Base-by-base conservation (phyloP, 2,329 filamentous ascomycete species). In the Phialophora macrospora region DNA sequence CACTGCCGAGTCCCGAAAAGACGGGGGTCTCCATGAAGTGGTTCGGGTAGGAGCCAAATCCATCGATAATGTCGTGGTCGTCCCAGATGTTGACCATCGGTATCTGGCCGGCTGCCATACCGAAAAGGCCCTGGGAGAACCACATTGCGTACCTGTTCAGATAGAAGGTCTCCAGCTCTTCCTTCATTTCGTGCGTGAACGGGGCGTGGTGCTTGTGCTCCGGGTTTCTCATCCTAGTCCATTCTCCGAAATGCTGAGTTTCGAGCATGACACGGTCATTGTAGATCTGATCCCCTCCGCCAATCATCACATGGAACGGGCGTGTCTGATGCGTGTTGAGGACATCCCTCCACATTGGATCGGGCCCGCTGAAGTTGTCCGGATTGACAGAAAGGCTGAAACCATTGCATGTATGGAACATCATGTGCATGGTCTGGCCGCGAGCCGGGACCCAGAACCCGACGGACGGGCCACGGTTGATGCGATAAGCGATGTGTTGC, bases 81-180 rank as follows among this genome's bases (percentile, higher is more conserved):
- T 98, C 94, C 83, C 91, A 97, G 77, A 99, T 93, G 76, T 99
- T 99, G 73, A 99, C 87, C 93, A 97, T 98, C 8, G 95, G 93
- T 54, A 99, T 98, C 76, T 98, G 94, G 1, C 91, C 90, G 72
- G 90, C 93, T 4, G 94, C 95, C 75, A 99, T 86, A n/a, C 90
- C 88, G 74, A 97, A 99, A 4, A 98, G 81, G 0, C 96, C 95
- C 73, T 96, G 93, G 0, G 93, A 97, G 78, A 98, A 99, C 93
- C 95, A 99, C 84, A 89, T 90, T 66, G 88, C 87, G 74, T 99
- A 99, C 22, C 91, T 87, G 65, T 96, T 86, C 0, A 99, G 83
- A 74, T 96, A 99, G 73, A 96, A 97, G 0, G 79, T 80, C 75
- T 99, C 95, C 4, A 99, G 80, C 77, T 99, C 93, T 55, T 91